Percentiles rank a stretch among this genome's conserved stretches.
These are phyloP conservation scores for Penicillium concentricum DNA, from an alignment of 2,329 filamentous ascomycete species.

Conservation along the genomic window DNA sequence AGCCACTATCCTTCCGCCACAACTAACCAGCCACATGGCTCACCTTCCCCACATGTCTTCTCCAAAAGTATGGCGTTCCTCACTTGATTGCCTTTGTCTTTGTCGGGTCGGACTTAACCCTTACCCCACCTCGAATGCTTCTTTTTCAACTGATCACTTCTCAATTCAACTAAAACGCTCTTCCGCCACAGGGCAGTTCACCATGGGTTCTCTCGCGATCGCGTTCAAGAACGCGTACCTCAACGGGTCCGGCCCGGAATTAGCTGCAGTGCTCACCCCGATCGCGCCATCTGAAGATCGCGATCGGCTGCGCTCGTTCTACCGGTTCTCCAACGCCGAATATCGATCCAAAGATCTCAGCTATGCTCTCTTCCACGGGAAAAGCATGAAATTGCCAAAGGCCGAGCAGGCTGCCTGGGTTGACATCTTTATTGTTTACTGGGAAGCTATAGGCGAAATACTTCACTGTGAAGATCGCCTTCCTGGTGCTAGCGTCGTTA, in stretches of 20 bases:
- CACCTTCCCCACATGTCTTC: slow-evolving; percentile 11
- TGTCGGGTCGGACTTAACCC: not conserved
- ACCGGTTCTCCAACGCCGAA: slow-evolving; percentile 66
- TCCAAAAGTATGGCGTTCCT: slow-evolving; percentile 7
- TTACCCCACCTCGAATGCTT: slow-evolving; percentile 1
- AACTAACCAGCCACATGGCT: slow-evolving; percentile 12
- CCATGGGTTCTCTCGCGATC: slow-evolving; percentile 71
- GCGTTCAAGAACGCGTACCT: slow-evolving; percentile 71
- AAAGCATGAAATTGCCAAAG: slow-evolving; percentile 56
- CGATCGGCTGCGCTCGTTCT: slow-evolving; percentile 67
- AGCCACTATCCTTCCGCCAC: not conserved
- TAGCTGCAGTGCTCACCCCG: slow-evolving; percentile 75
- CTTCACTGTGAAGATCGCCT: slow-evolving; percentile 61
- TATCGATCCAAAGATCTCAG: slow-evolving; percentile 69
- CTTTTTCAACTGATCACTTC: not conserved
- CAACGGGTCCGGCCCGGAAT: slow-evolving; percentile 64
- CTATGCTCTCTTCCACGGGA: slow-evolving; percentile 65
- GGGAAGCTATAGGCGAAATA: slow-evolving; percentile 76
- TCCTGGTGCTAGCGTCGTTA: slow-evolving; percentile 66
- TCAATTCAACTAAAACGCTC: not conserved
- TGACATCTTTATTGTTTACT: slow-evolving; percentile 79
- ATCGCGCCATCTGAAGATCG: slow-evolving; percentile 62
- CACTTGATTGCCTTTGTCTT: not conserved
- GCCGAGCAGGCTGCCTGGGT: slow-evolving; percentile 78
- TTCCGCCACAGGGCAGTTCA: slow-evolving; percentile 9